A percentile compares a stretch with the other conserved stretches of the same genome.
Evolutionary conservation across 2,329 filamentous ascomycete genomes (phyloP).

Genomic region (Fusarium oligoseptatum): DNA sequence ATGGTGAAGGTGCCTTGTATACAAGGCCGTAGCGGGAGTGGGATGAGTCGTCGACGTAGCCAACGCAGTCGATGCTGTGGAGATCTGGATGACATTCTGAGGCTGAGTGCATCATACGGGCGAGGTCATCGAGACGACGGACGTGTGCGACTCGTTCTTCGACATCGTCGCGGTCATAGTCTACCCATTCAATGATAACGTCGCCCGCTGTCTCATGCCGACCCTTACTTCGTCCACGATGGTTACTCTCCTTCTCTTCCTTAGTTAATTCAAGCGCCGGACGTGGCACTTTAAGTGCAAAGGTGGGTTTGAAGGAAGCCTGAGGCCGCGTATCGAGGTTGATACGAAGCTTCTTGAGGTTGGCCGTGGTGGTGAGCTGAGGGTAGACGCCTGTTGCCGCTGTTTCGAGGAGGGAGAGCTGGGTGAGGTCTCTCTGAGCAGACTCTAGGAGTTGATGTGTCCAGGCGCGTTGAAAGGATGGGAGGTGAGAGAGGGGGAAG

Average conservation of each 20-base stretch:
- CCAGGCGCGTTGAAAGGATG: conserved; percentile 61
- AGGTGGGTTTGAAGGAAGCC: conserved; percentile 57
- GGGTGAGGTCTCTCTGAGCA: conserved; percentile 56
- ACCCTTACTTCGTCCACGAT: conserved; percentile 48
- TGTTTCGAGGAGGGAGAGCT: conserved; percentile 58
- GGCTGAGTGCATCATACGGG: conserved; percentile 61
- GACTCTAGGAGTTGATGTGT: conserved; percentile 60
- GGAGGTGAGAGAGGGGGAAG: conserved; percentile 58
- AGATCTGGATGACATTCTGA: conserved; percentile 60
- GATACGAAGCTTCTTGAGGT: conserved; percentile 60
- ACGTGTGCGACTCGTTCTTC: conserved; percentile 59
- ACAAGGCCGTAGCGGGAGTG: conserved; percentile 59
- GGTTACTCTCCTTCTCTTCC: background rate
- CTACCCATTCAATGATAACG: conserved; percentile 61
- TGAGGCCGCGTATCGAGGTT: conserved; percentile 60
- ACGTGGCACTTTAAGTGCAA: conserved; percentile 56
- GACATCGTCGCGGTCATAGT: conserved; percentile 58
- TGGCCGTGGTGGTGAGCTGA: conserved; percentile 57
- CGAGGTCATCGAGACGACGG: conserved; percentile 61
- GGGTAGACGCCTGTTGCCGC: conserved; percentile 59
- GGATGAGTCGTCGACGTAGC: conserved; percentile 59
- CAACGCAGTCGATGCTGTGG: conserved; percentile 61
- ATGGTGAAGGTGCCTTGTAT: conserved; percentile 54
- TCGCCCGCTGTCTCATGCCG: conserved; percentile 51
- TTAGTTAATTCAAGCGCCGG: conserved; percentile 46